Base-by-base conservation (phyloP, 495 filamentous ascomycete species). In the Opeltia flavorubescens region DNA sequence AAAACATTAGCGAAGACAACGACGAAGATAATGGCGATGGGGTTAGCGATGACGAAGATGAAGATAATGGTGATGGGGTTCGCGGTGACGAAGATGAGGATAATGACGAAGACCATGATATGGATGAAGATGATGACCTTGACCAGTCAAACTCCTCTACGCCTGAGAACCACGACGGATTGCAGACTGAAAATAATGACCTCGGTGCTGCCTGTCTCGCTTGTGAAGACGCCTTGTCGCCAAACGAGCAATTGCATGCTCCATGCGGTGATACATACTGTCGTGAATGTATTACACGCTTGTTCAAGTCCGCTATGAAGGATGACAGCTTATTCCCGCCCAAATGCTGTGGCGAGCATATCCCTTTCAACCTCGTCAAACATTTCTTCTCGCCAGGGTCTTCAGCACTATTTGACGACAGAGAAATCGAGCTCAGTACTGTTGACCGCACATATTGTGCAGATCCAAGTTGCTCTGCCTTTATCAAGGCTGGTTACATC, bases 211-310 rank as follows among this genome's bases (percentile, higher is more conserved):
- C 12, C 11, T 36, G 34, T 17, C 5, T 1, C 34, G 20, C 20
- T 18, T 36, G 34, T 36, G 2, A 12, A 17, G 13, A 36, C 13
- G 34, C 15, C n/a, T 6, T 36, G 3, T 8, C 34, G 1, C 4
- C 11, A 12, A 18, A 36, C 5, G 2, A 36, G 7, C 4, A 1
- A 4, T 2, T 36, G 1, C 34, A 3, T n/a, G 24, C 46, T 1
- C 57, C 56, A 2, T 75, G 69, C 39, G 42, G 34, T 0, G 62
- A 70, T 44, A 13, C 21, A 35, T 68, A 70, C 50, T 70, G 65
- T 51, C 43, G 35, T 5, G 39, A 28, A 6, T 71, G 68, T 39
- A 45, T 62, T 11, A 39, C 24, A 3, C 31, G 50, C 5, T 50
- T 67, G 12, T 64, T 70, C 49, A 11, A 53, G 2, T 25, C 41